phyloP scores from a whole-genome alignment of 1,139 yeast genomes.

The Dujonia santamariae region DNA sequence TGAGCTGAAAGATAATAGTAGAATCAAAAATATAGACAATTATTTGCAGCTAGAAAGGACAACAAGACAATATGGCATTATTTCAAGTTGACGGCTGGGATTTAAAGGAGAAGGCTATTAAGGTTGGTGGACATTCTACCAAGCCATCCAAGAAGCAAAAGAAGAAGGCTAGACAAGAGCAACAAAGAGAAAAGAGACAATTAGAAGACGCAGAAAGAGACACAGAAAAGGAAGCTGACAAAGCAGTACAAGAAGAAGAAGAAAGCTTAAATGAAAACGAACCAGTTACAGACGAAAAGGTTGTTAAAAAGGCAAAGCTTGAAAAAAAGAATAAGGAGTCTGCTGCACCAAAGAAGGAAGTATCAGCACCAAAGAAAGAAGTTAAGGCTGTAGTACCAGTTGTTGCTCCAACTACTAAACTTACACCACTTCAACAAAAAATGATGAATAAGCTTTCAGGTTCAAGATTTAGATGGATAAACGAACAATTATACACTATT shows the following conservation, averaged over 20 bases:
- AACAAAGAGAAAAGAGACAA: conserved; percentile 12
- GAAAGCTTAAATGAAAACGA: conserved; percentile 9
- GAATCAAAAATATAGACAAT: too few species aligned
- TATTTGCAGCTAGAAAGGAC: too few species aligned
- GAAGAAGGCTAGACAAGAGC: conserved; percentile 18
- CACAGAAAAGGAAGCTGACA: conserved; percentile 10
- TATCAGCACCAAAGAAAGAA: neutral
- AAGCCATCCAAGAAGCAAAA: conserved; percentile 31
- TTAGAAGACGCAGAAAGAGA: conserved; percentile 10
- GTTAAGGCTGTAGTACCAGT: conserved; percentile 2
- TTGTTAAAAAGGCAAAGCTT: neutral
- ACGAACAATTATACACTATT: conserved; percentile 88
- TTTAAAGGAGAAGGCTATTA: conserved; percentile 53
- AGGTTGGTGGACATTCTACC: conserved; percentile 33
- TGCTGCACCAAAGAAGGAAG: conserved; percentile 3
- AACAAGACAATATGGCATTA: conserved; percentile 60
- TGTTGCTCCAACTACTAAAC: conserved; percentile 30
- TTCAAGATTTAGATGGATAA: conserved; percentile 95
- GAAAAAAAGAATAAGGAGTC: conserved; percentile 1
- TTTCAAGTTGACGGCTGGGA: conserved; percentile 86
- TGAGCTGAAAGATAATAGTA: too few species aligned
- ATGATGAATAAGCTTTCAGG: conserved; percentile 96
- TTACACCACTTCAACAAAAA: conserved; percentile 90
- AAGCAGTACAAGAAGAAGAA: conserved; percentile 7
- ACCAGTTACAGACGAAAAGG: neutral